Percentiles rank a stretch among this genome's conserved stretches.
phyloP scores from a whole-genome alignment of 2,329 filamentous ascomycete species.

The Penicillium freii region DNA sequence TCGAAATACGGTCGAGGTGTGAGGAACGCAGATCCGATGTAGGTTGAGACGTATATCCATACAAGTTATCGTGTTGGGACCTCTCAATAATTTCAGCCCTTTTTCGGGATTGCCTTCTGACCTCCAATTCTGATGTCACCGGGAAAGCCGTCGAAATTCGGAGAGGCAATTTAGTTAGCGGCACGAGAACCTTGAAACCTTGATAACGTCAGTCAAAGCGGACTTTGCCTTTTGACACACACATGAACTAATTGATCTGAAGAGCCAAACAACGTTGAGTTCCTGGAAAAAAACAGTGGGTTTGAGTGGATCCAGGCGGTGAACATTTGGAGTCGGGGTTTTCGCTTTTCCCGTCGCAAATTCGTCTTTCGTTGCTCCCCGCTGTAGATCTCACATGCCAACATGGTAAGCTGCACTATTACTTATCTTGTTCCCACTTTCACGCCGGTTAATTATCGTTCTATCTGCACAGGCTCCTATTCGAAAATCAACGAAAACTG shows the following conservation, averaged over 20 bases:
- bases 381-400: constrained; percentile 13
- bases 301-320: constrained; percentile 7
- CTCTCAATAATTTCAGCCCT: constrained; percentile 13
- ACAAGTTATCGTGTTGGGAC: constrained; percentile 5
- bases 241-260: background rate
- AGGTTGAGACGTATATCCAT: constrained; percentile 20
- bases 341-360: constrained; percentile 9
- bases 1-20: constrained; percentile 19
- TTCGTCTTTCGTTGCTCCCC: constrained; percentile 2
- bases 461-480: constrained; percentile 28
- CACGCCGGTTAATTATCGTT: constrained; percentile 15
- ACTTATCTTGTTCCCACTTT: constrained; percentile 11
- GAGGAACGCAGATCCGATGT: constrained; percentile 27
- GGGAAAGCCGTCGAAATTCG: background rate
- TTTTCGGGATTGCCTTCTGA: constrained; percentile 10
- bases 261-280: constrained; percentile 20
- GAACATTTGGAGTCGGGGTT: constrained; percentile 5
- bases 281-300: constrained; percentile 11
- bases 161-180: background rate
- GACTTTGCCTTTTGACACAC: background rate
- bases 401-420: constrained; percentile 8
- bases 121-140: constrained; percentile 6
- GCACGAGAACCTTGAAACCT: background rate
- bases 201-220: constrained; percentile 20
- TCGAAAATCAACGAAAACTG: constrained; percentile 18